These are phyloP conservation scores for Coelastrella sp. DNA, from an alignment of 139 green algal genomes.

Conservation along the genomic window DNA sequence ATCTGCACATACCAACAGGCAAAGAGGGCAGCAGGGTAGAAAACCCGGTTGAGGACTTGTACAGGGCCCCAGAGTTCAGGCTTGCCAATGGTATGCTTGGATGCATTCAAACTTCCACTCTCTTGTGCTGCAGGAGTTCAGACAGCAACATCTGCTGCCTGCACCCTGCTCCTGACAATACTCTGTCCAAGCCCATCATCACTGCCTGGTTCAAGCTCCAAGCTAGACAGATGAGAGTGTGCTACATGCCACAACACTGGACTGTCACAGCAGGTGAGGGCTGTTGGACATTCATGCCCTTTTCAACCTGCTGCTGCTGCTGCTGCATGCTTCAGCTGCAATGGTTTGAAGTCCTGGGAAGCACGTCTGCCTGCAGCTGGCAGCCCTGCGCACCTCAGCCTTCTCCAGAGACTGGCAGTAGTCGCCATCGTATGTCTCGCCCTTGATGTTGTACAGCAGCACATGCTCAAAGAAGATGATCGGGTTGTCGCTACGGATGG, in stretches of 20 bases:
- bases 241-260: too few relatives aligned
- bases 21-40: background rate
- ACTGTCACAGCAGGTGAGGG: too few relatives aligned
- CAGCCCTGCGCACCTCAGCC: constrained; percentile 62
- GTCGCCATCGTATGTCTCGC: constrained; percentile 62
- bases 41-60: background rate
- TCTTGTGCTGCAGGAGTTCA: too few relatives aligned
- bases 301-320: background rate
- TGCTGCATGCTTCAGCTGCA: background rate
- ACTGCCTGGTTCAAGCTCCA: too few relatives aligned
- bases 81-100: background rate
- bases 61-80: too few relatives aligned
- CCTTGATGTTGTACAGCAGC: constrained; percentile 98
- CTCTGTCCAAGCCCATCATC: too few relatives aligned
- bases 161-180: too few relatives aligned
- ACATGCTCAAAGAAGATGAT: constrained; percentile 99
- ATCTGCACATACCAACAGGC: constrained; percentile 49
- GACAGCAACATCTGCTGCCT: too few relatives aligned
- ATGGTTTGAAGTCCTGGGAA: background rate
- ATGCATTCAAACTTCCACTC: background rate
- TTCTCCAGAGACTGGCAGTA: constrained; percentile 87
- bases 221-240: too few relatives aligned
- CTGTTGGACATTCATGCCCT: background rate
- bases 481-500: constrained; percentile 82
- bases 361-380: background rate